Percentiles rank a stretch among this genome's conserved stretches.
Conservation (phyloP, 2,329 filamentous ascomycete species). For the Alternaria gaisen region DNA sequence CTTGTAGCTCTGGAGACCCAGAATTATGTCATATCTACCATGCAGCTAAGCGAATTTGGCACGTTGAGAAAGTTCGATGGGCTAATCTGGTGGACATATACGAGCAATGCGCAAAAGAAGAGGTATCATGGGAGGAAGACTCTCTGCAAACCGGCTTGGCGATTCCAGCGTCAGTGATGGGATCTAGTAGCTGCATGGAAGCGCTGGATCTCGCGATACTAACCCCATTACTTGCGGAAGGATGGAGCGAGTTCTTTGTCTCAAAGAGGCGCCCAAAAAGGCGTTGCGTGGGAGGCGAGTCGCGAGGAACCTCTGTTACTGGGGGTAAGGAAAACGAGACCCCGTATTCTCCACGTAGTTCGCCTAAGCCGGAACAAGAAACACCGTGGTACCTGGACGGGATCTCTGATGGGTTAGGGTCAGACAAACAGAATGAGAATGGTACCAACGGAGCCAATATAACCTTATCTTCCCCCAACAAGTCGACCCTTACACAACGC, state of each 20-base stretch:
- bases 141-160: neutral
- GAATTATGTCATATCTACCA: neutral
- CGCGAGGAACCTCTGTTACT: neutral
- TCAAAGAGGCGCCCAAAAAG: neutral
- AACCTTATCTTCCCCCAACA: neutral
- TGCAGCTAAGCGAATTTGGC: conserved; percentile 1
- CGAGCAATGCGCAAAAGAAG: neutral
- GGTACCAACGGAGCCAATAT: neutral
- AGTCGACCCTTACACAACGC: too few relatives aligned
- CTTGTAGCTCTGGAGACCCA: neutral
- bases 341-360: neutral
- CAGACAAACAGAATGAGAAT: neutral
- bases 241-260: neutral
- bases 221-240: conserved; percentile 1
- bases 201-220: neutral
- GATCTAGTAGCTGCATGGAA: neutral
- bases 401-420: neutral
- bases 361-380: neutral
- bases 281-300: neutral
- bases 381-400: neutral
- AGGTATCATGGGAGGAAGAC: conserved; percentile 3
- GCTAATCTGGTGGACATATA: conserved; percentile 1
- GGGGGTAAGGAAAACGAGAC: neutral
- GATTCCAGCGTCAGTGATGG: neutral
- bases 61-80: conserved; percentile 6